Evolutionary conservation across 2,329 filamentous ascomycete genomes (phyloP).

Genomic region (Fusarium chaquense): DNA sequence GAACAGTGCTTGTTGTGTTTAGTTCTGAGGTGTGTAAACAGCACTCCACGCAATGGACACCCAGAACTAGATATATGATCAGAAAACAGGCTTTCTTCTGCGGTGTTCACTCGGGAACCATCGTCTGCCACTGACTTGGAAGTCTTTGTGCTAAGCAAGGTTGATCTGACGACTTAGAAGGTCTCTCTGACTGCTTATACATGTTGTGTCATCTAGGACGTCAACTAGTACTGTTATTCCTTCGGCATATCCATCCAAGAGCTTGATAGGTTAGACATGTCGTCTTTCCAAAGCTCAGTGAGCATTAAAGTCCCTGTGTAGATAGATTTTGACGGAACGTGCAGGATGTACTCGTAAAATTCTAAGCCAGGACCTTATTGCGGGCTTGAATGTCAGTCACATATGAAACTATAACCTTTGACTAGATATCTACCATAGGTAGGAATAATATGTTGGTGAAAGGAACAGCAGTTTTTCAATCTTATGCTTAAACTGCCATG

Average conservation of each 20-base stretch:
- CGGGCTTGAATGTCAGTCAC: background rate
- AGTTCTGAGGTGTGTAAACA: background rate
- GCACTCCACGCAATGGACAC: too few species aligned
- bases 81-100: background rate
- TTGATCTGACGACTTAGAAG: background rate
- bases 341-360: too few species aligned
- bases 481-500: background rate
- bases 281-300: too few species aligned
- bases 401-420: background rate
- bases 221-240: background rate
- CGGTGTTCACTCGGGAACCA: background rate
- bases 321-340: background rate
- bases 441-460: background rate
- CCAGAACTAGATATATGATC: background rate
- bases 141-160: background rate
- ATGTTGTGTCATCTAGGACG: background rate
- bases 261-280: background rate
- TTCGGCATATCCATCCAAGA: too few species aligned
- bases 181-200: background rate
- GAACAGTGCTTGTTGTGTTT: background rate
- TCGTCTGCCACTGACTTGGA: background rate
- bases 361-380: background rate
- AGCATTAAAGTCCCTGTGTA: background rate
- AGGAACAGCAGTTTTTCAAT: background rate
- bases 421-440: background rate